Percentiles rank a stretch among this genome's conserved stretches.
Evolutionary conservation across 106 monocot species (phyloP).

Genomic region (Platanthera guangdongensis): DNA sequence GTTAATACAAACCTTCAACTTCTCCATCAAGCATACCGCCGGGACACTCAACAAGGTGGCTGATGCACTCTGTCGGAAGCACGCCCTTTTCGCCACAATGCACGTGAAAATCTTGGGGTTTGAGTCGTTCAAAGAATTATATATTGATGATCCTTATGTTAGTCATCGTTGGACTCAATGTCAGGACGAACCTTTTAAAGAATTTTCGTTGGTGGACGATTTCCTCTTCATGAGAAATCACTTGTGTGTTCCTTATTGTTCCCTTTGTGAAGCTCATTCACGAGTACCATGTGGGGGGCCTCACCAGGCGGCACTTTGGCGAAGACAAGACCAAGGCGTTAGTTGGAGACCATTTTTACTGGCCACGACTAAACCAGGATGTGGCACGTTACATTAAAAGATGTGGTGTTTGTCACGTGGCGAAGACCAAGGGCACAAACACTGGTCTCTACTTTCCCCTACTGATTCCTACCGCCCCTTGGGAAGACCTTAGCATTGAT

Average conservation of each 20-base stretch:
- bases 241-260: too few species aligned
- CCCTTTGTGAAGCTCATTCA: too few species aligned
- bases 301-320: background rate
- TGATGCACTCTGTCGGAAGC: background rate
- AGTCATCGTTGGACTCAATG: too few species aligned
- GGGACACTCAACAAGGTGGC: background rate
- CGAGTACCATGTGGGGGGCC: background rate
- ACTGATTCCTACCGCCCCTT: background rate
- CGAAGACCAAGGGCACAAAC: background rate
- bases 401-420: background rate
- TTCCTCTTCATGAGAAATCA: background rate
- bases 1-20: too few species aligned
- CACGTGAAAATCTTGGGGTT: background rate
- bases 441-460: constrained; percentile 5
- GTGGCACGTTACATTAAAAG: background rate
- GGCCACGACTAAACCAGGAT: background rate
- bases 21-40: background rate
- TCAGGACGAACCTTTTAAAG: too few species aligned
- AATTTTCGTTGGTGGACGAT: background rate
- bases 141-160: background rate
- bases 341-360: background rate
- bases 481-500: background rate
- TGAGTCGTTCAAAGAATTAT: background rate
- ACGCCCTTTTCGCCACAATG: background rate
- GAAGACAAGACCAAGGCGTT: background rate